Conservation (phyloP, 306 rosid genomes). For the Pterocarpus santalinus region DNA sequence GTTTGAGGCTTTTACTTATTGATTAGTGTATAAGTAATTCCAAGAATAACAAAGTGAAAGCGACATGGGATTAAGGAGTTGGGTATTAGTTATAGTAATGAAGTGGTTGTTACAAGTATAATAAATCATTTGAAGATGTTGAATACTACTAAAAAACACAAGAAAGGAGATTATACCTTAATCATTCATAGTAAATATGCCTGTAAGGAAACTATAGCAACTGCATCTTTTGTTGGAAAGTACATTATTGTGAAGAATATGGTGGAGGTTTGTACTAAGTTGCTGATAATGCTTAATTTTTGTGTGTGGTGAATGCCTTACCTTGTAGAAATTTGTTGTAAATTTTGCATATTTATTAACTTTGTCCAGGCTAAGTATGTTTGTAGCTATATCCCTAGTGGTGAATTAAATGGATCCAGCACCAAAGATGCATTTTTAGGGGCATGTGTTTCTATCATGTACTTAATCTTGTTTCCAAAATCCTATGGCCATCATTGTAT, state of each 20-base stretch:
- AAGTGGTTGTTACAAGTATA: too few relatives aligned
- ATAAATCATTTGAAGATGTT: conserved; percentile 71
- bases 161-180: conserved; percentile 90
- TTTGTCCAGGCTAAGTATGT: conserved; percentile 82
- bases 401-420: conserved; percentile 88
- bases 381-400: conserved; percentile 90
- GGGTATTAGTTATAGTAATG: too few relatives aligned
- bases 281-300: conserved; percentile 37
- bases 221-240: conserved; percentile 97
- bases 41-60: too few relatives aligned
- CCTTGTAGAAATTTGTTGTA: conserved; percentile 12
- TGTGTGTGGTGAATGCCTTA: conserved; percentile 17
- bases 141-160: conserved; percentile 92
- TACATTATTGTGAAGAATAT: conserved; percentile 87
- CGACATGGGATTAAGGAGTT: too few relatives aligned
- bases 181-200: conserved; percentile 91
- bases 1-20: too few relatives aligned
- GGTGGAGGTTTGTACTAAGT: conserved; percentile 71
- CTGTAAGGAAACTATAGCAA: conserved; percentile 95
- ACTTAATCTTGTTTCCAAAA: conserved; percentile 16
- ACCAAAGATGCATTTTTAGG: conserved; percentile 84
- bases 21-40: too few relatives aligned
- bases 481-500: conserved; percentile 9
- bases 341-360: conserved; percentile 25
- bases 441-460: conserved; percentile 52